These are phyloP conservation scores for Capsicum chinense DNA, from an alignment of 257 asterid species.

Conservation along the genomic window DNA sequence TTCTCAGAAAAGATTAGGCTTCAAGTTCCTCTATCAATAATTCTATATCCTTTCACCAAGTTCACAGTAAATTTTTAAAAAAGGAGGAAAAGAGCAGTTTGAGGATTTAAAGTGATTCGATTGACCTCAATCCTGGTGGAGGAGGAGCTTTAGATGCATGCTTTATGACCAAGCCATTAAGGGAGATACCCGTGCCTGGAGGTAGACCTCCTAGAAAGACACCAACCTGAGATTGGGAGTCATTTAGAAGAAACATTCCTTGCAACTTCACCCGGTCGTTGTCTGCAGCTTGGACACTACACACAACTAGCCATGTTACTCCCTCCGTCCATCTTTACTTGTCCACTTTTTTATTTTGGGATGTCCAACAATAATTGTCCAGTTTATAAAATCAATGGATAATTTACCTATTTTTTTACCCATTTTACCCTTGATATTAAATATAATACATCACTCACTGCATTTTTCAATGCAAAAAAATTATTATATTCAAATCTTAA, in stretches of 20 bases:
- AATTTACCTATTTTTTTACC: too few relatives aligned
- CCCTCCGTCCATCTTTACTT: too few relatives aligned
- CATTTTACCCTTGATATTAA: too few relatives aligned
- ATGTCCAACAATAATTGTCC: too few relatives aligned
- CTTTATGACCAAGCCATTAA: conserved; percentile 58
- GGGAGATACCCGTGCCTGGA: conserved; percentile 79
- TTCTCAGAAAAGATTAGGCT: neutral
- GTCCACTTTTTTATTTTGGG: too few relatives aligned
- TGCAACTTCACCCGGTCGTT: conserved; percentile 75
- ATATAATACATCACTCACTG: too few relatives aligned
- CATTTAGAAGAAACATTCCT: conserved; percentile 79
- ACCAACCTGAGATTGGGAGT: conserved; percentile 56
- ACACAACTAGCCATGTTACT: neutral
- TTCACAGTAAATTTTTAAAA: neutral
- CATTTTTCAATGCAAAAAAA: too few relatives aligned
- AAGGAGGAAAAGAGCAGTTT: neutral
- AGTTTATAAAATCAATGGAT: too few relatives aligned
- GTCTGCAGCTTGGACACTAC: conserved; percentile 80
- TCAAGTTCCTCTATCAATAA: neutral
- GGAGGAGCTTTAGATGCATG: conserved; percentile 78
- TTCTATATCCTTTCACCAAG: neutral
- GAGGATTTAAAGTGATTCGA: neutral
- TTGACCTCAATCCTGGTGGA: conserved; percentile 69
- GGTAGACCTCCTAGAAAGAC: conserved; percentile 84
- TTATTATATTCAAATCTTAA: too few relatives aligned